Base-by-base conservation (phyloP, 768 basidiomycete species). In the Paxillus ammoniavirescens region DNA sequence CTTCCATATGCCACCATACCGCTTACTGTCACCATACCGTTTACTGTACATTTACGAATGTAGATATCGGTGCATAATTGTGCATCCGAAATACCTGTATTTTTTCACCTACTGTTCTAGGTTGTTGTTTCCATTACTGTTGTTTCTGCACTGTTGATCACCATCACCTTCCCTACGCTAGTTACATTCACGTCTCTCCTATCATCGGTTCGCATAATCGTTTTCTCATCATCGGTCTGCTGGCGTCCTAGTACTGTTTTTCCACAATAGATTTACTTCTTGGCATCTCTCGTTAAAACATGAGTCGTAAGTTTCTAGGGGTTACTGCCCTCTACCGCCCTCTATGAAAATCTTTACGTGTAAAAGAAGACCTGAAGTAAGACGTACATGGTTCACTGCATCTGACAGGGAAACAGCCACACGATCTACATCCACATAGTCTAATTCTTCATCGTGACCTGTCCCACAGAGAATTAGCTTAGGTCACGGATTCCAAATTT, bases 11-110 rank as follows among this genome's bases (percentile, higher is more conserved):
- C 36, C 46, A 42, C 47, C 43, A 28, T 46, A 47, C 52, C 59
- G 47, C 56, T 54, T 64, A 59, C 51, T 62, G 38, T 31, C 46
- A 42, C 47, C 43, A 28, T 46, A 47, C 52, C 59, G 47, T 55
- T 54, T 64, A 59, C 51, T 62, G 26, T 26, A 26, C 26, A 2
- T 26, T 57, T 59, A 71, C 33, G 43, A 52, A 50, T 44, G 35
- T 57, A 38, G 43, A 42, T 8, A 50, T 52, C 48, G 35, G 46
- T 50, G 47, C 30, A 43, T 57, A 67, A 57, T 66, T 33, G 30
- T 58, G 55, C 18, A 33, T 51, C 42, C 55, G 62, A 53, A 55
- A 50, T 18, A 43, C 31, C 31, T 60, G 54, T 59, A 71, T 61
- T 40, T 43, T 55, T 59, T 48, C 49, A 9, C 42, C 18, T 50